phyloP scores from a whole-genome alignment of 495 filamentous ascomycete genomes.

The Aspergillus ostianus region DNA sequence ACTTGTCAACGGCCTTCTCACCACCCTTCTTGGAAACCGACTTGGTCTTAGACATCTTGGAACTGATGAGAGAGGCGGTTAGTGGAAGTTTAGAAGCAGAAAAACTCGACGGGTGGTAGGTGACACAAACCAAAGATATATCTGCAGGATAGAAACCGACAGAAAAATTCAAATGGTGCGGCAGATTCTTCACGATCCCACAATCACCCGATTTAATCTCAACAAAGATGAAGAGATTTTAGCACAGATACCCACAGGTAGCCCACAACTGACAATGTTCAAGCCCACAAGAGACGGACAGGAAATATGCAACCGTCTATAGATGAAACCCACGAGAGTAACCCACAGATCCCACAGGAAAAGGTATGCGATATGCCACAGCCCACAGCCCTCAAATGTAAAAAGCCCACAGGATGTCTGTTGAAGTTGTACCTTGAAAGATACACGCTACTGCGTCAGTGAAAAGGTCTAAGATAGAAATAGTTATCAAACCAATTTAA shows the following conservation, averaged over 20 bases:
- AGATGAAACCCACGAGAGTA: slow-evolving; percentile 44
- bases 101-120: slow-evolving; percentile 2
- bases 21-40: slow-evolving; percentile 39
- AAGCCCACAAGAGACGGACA: slow-evolving; percentile 49
- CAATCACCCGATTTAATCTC: slow-evolving; percentile 39
- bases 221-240: slow-evolving; percentile 19
- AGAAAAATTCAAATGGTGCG: slow-evolving; percentile 34
- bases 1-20: slow-evolving; percentile 47
- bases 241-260: slow-evolving; percentile 40
- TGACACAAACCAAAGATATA: slow-evolving; percentile 5
- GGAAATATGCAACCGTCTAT: slow-evolving; percentile 45
- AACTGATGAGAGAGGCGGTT: slow-evolving; percentile 23
- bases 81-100: slow-evolving; percentile 13
- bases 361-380: slow-evolving; percentile 43
- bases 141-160: slow-evolving; percentile 3
- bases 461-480: slow-evolving; percentile 22
- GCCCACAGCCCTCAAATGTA: slow-evolving; percentile 51
- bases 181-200: slow-evolving; percentile 42
- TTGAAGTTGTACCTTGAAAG: slow-evolving; percentile 43
- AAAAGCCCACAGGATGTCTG: slow-evolving; percentile 49
- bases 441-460: slow-evolving; percentile 43
- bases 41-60: slow-evolving; percentile 56
- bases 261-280: slow-evolving; percentile 47
- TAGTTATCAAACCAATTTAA: slow-evolving; percentile 9
- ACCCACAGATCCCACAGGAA: slow-evolving; percentile 43